Evolutionary conservation across 805 yeast species (phyloP).

Genomic region (Nakazawaea laoshanensis): DNA sequence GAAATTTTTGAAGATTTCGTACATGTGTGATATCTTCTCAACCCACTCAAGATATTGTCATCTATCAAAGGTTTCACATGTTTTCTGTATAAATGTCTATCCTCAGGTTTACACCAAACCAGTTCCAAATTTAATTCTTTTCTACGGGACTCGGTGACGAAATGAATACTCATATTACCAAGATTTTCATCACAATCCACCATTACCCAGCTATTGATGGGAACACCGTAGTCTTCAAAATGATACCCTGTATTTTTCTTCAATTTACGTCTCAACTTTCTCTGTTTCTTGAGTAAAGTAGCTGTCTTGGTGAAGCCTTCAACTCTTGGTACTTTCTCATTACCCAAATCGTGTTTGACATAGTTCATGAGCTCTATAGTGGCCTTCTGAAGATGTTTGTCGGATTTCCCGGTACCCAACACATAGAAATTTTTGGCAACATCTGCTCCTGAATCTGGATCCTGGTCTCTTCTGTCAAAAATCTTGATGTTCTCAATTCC

Average conservation of each 20-base stretch:
- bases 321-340: conserved; percentile 34
- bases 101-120: conserved; percentile 46
- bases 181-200: conserved; percentile 62
- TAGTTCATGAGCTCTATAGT: conserved; percentile 46
- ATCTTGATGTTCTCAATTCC: conserved; percentile 58
- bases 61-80: conserved; percentile 12
- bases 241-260: conserved; percentile 44
- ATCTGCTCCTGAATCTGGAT: conserved; percentile 26
- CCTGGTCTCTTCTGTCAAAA: conserved; percentile 50
- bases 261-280: conserved; percentile 45
- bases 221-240: conserved; percentile 47
- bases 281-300: conserved; percentile 39
- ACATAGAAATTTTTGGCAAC: conserved; percentile 42
- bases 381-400: conserved; percentile 68
- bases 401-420: conserved; percentile 68
- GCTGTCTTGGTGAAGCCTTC: conserved; percentile 69
- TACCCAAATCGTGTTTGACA: conserved; percentile 41
- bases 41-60: conserved; percentile 37
- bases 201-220: conserved; percentile 76
- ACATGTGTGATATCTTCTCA: conserved; percentile 35
- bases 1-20: not conserved
- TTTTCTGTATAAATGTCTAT: conserved; percentile 20
- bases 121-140: conserved; percentile 61
- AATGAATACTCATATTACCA: conserved; percentile 60
- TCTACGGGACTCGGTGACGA: conserved; percentile 66